Evolutionary conservation across 2,329 filamentous ascomycete genomes (phyloP).

Genomic region (Polytolypa hystricis): DNA sequence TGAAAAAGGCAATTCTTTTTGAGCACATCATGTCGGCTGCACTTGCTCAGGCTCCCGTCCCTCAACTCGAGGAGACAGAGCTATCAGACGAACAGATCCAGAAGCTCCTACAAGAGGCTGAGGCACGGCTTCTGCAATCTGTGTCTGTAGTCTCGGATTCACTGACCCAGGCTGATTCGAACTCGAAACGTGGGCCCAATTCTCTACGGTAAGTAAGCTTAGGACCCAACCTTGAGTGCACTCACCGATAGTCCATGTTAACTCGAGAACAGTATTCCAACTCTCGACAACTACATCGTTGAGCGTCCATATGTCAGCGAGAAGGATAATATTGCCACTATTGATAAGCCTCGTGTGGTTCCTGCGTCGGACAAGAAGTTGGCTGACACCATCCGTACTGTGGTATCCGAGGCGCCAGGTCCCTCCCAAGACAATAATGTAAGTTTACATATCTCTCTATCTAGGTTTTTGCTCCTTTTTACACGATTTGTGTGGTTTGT

Average conservation of each 20-base stretch:
- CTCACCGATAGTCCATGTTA: not conserved
- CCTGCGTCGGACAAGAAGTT: constrained; percentile 37
- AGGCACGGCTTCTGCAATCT: constrained; percentile 40
- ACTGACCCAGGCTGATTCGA: constrained; percentile 8
- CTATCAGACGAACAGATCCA: constrained; percentile 55
- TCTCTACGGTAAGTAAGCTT: not conserved
- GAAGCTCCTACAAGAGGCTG: constrained; percentile 52
- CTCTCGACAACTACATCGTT: constrained; percentile 36
- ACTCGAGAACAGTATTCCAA: constrained; percentile 36
- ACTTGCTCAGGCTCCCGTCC: constrained; percentile 2
- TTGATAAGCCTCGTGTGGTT: constrained; percentile 43
- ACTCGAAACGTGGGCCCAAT: constrained; percentile 1
- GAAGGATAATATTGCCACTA: constrained; percentile 40
- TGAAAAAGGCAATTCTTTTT: not conserved
- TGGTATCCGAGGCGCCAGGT: constrained; percentile 43
- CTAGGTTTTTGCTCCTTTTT: constrained; percentile 10
- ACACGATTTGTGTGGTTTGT: too few relatives aligned
- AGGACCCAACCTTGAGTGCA: not conserved
- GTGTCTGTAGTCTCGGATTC: constrained; percentile 2
- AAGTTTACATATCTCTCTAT: constrained; percentile 19
- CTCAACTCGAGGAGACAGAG: constrained; percentile 32
- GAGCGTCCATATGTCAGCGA: constrained; percentile 45
- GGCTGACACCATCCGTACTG: constrained; percentile 39
- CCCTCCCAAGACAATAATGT: constrained; percentile 43
- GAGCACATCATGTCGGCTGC: constrained; percentile 1